These are phyloP conservation scores for Coniella lustricola DNA, from an alignment of 2,329 filamentous ascomycete species.

Conservation along the genomic window DNA sequence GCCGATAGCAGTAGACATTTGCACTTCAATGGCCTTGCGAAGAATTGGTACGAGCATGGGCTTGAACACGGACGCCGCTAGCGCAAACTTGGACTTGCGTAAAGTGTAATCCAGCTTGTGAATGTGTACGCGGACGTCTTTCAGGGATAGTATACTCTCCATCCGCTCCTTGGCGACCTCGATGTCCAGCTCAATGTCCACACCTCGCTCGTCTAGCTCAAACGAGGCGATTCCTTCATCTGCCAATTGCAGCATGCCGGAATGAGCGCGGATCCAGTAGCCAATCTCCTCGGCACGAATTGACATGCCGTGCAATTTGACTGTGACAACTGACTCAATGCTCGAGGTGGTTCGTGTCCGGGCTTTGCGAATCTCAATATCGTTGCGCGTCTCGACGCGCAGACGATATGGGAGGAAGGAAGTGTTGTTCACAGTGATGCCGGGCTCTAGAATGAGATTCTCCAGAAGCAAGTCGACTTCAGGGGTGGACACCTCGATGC, in stretches of 20 bases:
- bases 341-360: slow-evolving; percentile 59
- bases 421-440: slow-evolving; percentile 72
- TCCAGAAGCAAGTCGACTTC: slow-evolving; percentile 81
- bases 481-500: slow-evolving; percentile 79
- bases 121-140: slow-evolving; percentile 69
- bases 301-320: slow-evolving; percentile 77
- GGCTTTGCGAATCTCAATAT: slow-evolving; percentile 77
- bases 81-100: slow-evolving; percentile 66
- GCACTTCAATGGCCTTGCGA: slow-evolving; percentile 69
- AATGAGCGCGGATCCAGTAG: slow-evolving; percentile 79
- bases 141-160: slow-evolving; percentile 75
- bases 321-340: slow-evolving; percentile 63
- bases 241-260: slow-evolving; percentile 64
- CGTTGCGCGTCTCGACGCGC: slow-evolving; percentile 75
- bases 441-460: slow-evolving; percentile 85
- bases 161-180: slow-evolving; percentile 72
- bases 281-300: slow-evolving; percentile 80
- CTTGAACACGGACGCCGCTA: slow-evolving; percentile 75
- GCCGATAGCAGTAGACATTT: slow-evolving; percentile 65
- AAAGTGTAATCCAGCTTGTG: slow-evolving; percentile 81
- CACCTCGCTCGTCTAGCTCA: slow-evolving; percentile 74
- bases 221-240: slow-evolving; percentile 85
- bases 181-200: slow-evolving; percentile 79
- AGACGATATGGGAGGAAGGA: slow-evolving; percentile 86
- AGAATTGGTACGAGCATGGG: slow-evolving; percentile 77